Percentiles rank a stretch among this genome's conserved stretches.
Conservation (phyloP, 805 yeast species). For the Sugiyamaella chiloensis region DNA sequence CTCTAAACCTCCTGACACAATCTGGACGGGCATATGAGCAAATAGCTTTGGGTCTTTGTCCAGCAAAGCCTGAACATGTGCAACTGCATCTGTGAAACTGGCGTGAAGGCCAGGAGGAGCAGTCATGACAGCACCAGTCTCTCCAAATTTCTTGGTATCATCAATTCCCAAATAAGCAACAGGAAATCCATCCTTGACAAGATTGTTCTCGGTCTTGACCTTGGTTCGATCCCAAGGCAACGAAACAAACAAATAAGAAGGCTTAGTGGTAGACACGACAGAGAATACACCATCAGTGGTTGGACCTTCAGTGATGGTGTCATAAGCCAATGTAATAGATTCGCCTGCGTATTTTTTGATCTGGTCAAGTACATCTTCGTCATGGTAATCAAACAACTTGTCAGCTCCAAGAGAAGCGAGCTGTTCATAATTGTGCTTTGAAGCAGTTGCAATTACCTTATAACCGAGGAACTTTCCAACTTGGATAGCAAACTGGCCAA, state of each 20-base stretch:
- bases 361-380: conserved; percentile 44
- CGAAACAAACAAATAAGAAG: conserved; percentile 7
- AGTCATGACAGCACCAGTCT: background rate
- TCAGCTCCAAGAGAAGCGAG: conserved; percentile 51
- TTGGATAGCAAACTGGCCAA: conserved; percentile 59
- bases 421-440: conserved; percentile 42
- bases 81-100: conserved; percentile 6
- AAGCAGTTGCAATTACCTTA: conserved; percentile 50
- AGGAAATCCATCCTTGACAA: conserved; percentile 9
- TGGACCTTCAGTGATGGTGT: conserved; percentile 25
- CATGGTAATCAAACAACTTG: conserved; percentile 45
- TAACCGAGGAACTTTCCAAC: conserved; percentile 50
- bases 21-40: conserved; percentile 17
- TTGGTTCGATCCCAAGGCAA: conserved; percentile 7
- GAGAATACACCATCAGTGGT: conserved; percentile 20
- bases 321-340: conserved; percentile 26
- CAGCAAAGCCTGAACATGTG: conserved; percentile 4
- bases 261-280: conserved; percentile 15
- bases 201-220: conserved; percentile 8
- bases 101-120: conserved; percentile 20
- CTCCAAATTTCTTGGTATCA: conserved; percentile 16
- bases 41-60: background rate
- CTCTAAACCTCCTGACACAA: conserved; percentile 16
- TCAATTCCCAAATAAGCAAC: conserved; percentile 20
- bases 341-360: conserved; percentile 35